Percentiles rank a stretch among this genome's conserved stretches.
Evolutionary conservation across 768 basidiomycete species (phyloP).

Genomic region (Lactarius hengduanensis): DNA sequence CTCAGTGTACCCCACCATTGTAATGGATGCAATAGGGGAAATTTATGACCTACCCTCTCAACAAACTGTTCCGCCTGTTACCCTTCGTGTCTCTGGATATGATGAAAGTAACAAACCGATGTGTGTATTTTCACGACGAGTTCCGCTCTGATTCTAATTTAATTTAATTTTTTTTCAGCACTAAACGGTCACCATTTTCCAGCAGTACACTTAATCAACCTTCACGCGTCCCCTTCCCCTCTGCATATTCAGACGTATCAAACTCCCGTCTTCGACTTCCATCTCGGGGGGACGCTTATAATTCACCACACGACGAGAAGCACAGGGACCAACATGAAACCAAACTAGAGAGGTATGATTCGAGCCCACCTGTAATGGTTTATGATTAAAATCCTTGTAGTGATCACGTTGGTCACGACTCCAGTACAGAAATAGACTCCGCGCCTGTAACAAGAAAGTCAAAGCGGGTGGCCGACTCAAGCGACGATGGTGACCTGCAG

Average conservation of each 20-base stretch:
- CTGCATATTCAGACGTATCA: constrained; percentile 4
- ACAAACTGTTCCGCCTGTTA: constrained; percentile 7
- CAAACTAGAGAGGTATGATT: constrained; percentile 7
- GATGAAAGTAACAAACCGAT: constrained; percentile 10
- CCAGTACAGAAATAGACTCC: constrained; percentile 13
- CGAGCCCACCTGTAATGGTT: background rate
- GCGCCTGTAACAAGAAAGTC: constrained; percentile 12
- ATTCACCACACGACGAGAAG: constrained; percentile 5
- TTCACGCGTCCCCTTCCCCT: constrained; percentile 2
- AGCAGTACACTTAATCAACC: background rate
- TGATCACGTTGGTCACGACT: constrained; percentile 11
- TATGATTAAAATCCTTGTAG: background rate
- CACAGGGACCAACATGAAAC: constrained; percentile 2
- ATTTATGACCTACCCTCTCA: background rate
- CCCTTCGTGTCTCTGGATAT: constrained; percentile 18
- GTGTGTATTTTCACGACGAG: constrained; percentile 6
- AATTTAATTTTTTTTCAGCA: background rate
- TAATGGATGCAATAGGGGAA: constrained; percentile 7
- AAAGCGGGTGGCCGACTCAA: constrained; percentile 28
- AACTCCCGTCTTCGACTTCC: constrained; percentile 1
- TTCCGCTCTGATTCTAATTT: background rate
- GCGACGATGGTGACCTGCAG: constrained; percentile 26
- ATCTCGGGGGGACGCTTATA: background rate
- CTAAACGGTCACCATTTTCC: constrained; percentile 8
- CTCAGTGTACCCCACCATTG: background rate